Evolutionary conservation across 805 yeast genomes (phyloP), one percentile per base, ranked within the genome.

Genomic region (Pichia scutulata): DNA sequence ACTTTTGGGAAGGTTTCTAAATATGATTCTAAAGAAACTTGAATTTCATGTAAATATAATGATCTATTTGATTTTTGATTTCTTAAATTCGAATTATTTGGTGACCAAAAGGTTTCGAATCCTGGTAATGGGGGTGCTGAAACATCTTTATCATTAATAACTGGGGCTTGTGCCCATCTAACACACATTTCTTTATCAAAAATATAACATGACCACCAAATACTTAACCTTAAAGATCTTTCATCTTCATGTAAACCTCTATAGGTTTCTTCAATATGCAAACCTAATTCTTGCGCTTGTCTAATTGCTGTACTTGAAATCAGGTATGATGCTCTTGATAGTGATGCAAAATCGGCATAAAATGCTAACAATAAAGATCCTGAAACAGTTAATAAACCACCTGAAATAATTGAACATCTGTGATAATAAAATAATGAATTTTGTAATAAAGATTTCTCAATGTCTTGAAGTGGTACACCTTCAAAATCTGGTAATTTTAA

Each of bases 271-370:
- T 62, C 63, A 47, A 80, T 65, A 55, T 82, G 79, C 7, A 84
- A 65, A 0, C 86, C 86, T 59, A 80, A 57, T 39, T 78, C 82
- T 44, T 74, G 76, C 0, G 84, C 84, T 53, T 72, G 73, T 53
- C 82, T 67, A 6, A 77, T 70, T 7, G 80, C 78, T 1, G 75
- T 69, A 1, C 78, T 60, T 5, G 72, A 60, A 18, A 79, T 55
- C 46, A 70, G 64, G 48, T 67, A 70, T 6, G 74, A 69, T 12
- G 73, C 64, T 39, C 76, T 78, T 1, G 74, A 63, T 2, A 63
- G 40, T 9, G 66, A 57, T 6, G 55, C 47, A 10, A 48, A 41
- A 25, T 74, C 70, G 41, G 73, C 63, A 52, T 69, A 76, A 3
- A 66, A 52, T 1, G 74, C 62, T 43, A 83, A 60, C 23, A 82